These are phyloP conservation scores for Trichopus zeylanicus DNA, from an alignment of 116 monocot species.

Conservation along the genomic window DNA sequence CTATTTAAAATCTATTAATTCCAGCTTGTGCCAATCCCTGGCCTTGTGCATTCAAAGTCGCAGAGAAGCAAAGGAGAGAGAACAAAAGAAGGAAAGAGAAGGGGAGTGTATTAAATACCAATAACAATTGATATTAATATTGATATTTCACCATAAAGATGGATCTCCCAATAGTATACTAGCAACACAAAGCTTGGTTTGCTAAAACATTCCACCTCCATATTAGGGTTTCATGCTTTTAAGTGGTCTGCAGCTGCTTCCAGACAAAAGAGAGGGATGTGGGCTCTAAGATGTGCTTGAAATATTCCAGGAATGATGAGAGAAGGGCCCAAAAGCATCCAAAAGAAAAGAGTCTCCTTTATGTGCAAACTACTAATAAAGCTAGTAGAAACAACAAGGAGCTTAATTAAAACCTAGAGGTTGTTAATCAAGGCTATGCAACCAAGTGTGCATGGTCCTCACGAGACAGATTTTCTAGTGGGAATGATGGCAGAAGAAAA, in stretches of 20 bases:
- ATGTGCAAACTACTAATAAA: too few species aligned
- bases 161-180: not conserved
- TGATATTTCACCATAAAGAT: not conserved
- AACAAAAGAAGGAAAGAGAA: not conserved
- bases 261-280: slow-evolving; percentile 39
- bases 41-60: not conserved
- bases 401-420: not conserved
- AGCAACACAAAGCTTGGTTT: not conserved
- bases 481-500: not conserved
- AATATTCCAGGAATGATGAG: slow-evolving; percentile 61
- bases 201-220: too few species aligned
- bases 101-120: not conserved
- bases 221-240: too few species aligned
- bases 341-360: slow-evolving; percentile 6
- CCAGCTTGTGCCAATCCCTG: slow-evolving; percentile 1
- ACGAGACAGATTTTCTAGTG: slow-evolving; percentile 19
- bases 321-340: slow-evolving; percentile 30
- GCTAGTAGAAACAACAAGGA: not conserved
- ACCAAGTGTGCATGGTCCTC: slow-evolving; percentile 18
- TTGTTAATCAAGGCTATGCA: not conserved
- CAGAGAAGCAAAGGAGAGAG: not conserved
- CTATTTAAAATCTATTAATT: slow-evolving; percentile 15
- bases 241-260: slow-evolving; percentile 31
- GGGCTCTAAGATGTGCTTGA: slow-evolving; percentile 31
- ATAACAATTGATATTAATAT: not conserved